Conservation (phyloP, 1,139 yeast species). For the Candida dubliniensis region DNA sequence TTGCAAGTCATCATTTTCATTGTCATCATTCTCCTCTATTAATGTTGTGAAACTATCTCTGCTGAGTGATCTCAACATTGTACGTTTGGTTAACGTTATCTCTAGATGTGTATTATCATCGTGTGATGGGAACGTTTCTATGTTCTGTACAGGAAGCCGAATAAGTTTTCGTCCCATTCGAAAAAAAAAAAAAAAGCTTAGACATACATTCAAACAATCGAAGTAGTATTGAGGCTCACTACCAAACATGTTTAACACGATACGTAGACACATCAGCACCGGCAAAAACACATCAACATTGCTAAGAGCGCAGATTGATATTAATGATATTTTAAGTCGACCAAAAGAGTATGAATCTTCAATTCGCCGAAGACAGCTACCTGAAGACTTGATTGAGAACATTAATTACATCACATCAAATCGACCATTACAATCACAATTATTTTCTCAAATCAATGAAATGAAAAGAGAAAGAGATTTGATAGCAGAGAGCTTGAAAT, state of each 20-base stretch:
- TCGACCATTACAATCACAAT: constrained; percentile 24
- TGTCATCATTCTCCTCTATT: not conserved
- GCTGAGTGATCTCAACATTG: not conserved
- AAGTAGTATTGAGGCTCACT: not conserved
- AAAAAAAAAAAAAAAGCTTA: not conserved
- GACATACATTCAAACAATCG: too few relatives aligned
- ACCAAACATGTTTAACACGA: constrained; percentile 4
- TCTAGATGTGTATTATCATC: not conserved
- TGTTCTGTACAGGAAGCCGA: not conserved
- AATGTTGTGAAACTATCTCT: constrained; percentile 4
- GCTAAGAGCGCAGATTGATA: constrained; percentile 33
- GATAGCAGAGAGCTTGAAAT: constrained; percentile 26
- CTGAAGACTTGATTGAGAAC: constrained; percentile 23
- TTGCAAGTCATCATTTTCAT: not conserved
- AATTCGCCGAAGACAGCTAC: constrained; percentile 47
- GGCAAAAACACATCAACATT: constrained; percentile 14
- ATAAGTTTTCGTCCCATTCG: not conserved
- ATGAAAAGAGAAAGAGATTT: constrained; percentile 31
- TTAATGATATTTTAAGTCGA: constrained; percentile 44
- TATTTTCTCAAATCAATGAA: constrained; percentile 23
- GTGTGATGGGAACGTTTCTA: not conserved
- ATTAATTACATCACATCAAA: constrained; percentile 34
- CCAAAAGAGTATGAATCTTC: constrained; percentile 42
- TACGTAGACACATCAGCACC: constrained; percentile 9
- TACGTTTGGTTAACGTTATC: not conserved